phyloP scores from a whole-genome alignment of 192 early-diverging fungal genomes.

The Podila clonocystis region DNA sequence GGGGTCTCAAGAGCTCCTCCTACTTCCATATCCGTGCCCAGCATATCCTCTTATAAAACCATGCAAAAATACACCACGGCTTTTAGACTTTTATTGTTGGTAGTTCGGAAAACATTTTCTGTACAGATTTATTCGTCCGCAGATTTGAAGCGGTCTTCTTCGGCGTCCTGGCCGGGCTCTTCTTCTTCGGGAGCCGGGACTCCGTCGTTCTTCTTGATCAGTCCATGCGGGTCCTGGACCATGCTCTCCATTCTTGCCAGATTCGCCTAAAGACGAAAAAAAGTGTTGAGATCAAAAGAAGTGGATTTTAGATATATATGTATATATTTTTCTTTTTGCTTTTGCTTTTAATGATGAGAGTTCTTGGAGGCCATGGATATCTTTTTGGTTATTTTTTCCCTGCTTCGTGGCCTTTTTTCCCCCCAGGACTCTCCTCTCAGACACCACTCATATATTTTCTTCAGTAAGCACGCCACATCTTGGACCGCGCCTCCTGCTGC shows the following conservation, averaged over 20 bases:
- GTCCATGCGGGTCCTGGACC: constrained; percentile 30
- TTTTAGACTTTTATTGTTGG: not conserved
- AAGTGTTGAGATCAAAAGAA: not conserved
- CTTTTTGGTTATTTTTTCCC: not conserved
- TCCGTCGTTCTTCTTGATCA: constrained; percentile 4
- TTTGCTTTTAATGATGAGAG: no score
- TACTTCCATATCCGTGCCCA: no score
- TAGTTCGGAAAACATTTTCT: no score
- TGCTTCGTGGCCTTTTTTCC: not conserved
- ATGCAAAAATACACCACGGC: no score
- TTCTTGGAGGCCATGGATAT: no score
- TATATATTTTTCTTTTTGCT: no score
- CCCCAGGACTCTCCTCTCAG: not conserved
- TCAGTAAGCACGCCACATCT: constrained; percentile 46
- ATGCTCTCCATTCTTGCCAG: constrained; percentile 42
- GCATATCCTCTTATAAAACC: no score
- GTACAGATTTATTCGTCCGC: not conserved
- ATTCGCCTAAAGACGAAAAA: constrained; percentile 13
- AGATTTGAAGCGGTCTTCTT: constrained; percentile 26
- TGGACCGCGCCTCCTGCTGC: constrained; percentile 39
- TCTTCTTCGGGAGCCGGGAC: constrained; percentile 6
- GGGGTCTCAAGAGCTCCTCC: no score
- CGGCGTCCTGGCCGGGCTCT: constrained; percentile 24
- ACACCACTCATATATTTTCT: not conserved
- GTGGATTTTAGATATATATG: no score